Percentiles rank a stretch among this genome's conserved stretches.
Evolutionary conservation across 2,329 filamentous ascomycete genomes (phyloP).

Genomic region (Paradendryphiella salina): DNA sequence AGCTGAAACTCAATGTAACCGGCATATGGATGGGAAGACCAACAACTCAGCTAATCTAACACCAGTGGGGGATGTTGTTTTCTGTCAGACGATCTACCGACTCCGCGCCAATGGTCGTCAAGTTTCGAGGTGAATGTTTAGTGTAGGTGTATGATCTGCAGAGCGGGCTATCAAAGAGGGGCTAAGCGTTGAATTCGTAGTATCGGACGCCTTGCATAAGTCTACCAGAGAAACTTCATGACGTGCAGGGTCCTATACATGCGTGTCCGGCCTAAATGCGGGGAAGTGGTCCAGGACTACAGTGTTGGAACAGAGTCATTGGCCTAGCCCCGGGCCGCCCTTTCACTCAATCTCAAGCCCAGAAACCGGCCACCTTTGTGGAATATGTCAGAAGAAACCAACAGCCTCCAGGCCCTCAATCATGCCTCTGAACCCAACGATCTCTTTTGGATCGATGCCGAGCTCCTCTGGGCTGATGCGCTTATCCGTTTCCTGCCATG

Average conservation of each 20-base stretch:
- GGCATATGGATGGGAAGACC: background rate
- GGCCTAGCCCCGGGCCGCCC: background rate
- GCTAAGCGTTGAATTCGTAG: background rate
- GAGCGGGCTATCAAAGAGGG: background rate
- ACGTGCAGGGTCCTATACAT: background rate
- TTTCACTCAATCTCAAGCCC: background rate
- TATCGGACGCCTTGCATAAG: conserved; percentile 2
- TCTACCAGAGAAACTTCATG: background rate
- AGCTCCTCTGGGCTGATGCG: conserved; percentile 32
- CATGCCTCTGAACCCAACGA: conserved; percentile 28
- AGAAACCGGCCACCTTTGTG: conserved; percentile 4
- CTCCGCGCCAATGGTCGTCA: background rate
- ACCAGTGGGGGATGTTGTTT: background rate
- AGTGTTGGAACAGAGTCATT: background rate
- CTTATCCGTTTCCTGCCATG: conserved; percentile 29
- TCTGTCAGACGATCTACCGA: background rate
- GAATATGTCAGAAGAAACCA: no score
- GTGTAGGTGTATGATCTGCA: background rate
- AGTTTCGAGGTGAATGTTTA: background rate
- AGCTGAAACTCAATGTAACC: background rate
- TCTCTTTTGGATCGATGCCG: conserved; percentile 30
- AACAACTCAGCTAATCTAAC: background rate
- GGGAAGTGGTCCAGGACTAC: background rate
- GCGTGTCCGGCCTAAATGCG: conserved; percentile 13
- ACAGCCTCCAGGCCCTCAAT: conserved; percentile 17